Evolutionary conservation across 768 basidiomycete species (phyloP), one percentile per base, ranked within the genome.

Genomic region (Exsudoporus frostii): DNA sequence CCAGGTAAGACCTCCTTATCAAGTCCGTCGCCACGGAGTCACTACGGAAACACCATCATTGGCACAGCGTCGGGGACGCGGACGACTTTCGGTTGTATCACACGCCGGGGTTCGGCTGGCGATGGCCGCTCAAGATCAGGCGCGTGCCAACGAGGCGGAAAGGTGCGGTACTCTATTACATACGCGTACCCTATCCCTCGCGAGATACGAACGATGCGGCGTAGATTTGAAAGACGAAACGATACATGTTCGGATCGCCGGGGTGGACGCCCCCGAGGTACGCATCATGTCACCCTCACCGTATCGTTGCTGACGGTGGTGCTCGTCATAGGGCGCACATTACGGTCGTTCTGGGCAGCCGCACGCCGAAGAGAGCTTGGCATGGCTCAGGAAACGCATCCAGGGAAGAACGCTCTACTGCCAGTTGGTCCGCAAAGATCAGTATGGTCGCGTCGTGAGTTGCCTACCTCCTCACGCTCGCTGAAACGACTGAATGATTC

Each of bases 201-300:
- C n/a, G n/a, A 27, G 27, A 45, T 11, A 11, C 45, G 45, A 15
- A 22, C 45, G 40, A 39, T 19, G 51, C 5, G 33, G 17, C n/a
- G 39, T 20, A 92, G 92, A 82, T 0, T 74, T 95, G 43, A 89
- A 82, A 65, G 81, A 86, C 55, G 74, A 92, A 60, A 97, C 95
- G 2, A 75, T 98, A 17, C 87, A 90, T 62, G 83, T 98, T 27
- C 84, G 95, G 14, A 82, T 98, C 27, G 90, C 90, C 14, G 95
- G 92, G 0, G 84, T 93, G 5, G 95, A 98, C 65, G 95, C 95
- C 1, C 95, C 95, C 0, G 95, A 98, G 77, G 92, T 89, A 59
- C 29, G 66, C 29, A 47, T 49, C 27, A 32, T 20, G 3, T 13
- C 2, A 24, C 9, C 7, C 17, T 22, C 25, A 9, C 8, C 7